These are phyloP conservation scores for Ceratobasidium theobromae DNA, from an alignment of 1,284 basidiomycete genomes.

Conservation along the genomic window DNA sequence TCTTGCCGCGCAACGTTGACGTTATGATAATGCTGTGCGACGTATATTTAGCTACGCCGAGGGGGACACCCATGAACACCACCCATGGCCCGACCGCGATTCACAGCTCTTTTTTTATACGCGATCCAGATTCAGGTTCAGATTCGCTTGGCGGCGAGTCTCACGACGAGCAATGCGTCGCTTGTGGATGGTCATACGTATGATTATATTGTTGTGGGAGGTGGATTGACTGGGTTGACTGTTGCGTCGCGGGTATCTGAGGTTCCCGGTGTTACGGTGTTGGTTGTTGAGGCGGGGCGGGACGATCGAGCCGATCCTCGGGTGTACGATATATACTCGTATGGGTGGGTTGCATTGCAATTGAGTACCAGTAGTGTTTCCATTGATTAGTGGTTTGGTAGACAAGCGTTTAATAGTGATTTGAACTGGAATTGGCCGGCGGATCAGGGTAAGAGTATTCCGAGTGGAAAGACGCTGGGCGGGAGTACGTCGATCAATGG, in stretches of 20 bases:
- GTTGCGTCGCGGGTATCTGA: slow-evolving; percentile 63
- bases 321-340: slow-evolving; percentile 55
- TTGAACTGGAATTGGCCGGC: slow-evolving; percentile 55
- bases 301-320: slow-evolving; percentile 52
- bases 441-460: slow-evolving; percentile 50
- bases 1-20: too few relatives aligned
- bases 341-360: slow-evolving; percentile 39
- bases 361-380: not conserved
- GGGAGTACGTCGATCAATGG: slow-evolving; percentile 64
- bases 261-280: slow-evolving; percentile 52
- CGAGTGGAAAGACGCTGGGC: slow-evolving; percentile 59
- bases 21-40: too few relatives aligned
- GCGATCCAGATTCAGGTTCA: too few relatives aligned
- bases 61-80: too few relatives aligned
- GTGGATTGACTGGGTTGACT: slow-evolving; percentile 61
- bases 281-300: slow-evolving; percentile 61
- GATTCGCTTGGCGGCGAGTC: too few relatives aligned
- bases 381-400: not conserved
- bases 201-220: slow-evolving; percentile 70
- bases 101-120: too few relatives aligned
- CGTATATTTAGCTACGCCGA: too few relatives aligned
- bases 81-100: too few relatives aligned
- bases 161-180: slow-evolving; percentile 5
- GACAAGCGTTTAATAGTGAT: slow-evolving; percentile 49
- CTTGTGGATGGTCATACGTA: slow-evolving; percentile 44